A percentile compares a stretch with the other conserved stretches of the same genome.
phyloP scores from a whole-genome alignment of 176 grass and related monocot species.

The Cymbopogon citratus region DNA sequence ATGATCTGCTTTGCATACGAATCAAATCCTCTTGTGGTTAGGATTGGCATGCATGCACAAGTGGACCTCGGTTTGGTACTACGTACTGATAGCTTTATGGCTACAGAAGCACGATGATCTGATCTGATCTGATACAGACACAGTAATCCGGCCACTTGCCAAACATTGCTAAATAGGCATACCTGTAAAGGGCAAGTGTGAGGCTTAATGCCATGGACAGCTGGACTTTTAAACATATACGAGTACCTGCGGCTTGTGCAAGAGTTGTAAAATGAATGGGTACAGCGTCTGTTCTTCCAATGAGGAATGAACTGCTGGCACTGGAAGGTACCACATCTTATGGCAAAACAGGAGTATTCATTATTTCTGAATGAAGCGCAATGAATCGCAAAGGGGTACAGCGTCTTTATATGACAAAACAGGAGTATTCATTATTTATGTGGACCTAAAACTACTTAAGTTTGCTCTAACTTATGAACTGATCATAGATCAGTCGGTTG shows the following conservation, averaged over 20 bases:
- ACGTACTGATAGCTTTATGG: background rate
- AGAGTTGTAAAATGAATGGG: background rate
- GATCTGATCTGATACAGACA: too few species aligned
- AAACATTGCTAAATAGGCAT: background rate
- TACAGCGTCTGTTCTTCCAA: background rate
- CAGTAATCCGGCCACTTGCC: slow-evolving; percentile 12
- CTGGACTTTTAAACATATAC: background rate
- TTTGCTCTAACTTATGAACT: too few species aligned
- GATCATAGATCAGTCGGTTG: too few species aligned
- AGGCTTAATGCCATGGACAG: slow-evolving; percentile 7
- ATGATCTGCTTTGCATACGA: too few species aligned
- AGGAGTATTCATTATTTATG: too few species aligned
- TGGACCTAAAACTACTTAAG: background rate
- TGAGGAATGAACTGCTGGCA: background rate
- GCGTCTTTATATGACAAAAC: too few species aligned
- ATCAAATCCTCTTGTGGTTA: too few species aligned
- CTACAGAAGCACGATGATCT: background rate
- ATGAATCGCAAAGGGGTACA: background rate
- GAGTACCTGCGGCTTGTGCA: too few species aligned
- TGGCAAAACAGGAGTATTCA: background rate
- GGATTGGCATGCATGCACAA: too few species aligned
- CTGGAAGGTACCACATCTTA: background rate
- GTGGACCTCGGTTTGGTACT: background rate
- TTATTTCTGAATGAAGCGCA: background rate
- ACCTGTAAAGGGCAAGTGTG: slow-evolving; percentile 18